Evolutionary conservation across 2,329 filamentous ascomycete genomes (phyloP), one percentile per base, ranked within the genome.

Genomic region (Beauveria sp.): DNA sequence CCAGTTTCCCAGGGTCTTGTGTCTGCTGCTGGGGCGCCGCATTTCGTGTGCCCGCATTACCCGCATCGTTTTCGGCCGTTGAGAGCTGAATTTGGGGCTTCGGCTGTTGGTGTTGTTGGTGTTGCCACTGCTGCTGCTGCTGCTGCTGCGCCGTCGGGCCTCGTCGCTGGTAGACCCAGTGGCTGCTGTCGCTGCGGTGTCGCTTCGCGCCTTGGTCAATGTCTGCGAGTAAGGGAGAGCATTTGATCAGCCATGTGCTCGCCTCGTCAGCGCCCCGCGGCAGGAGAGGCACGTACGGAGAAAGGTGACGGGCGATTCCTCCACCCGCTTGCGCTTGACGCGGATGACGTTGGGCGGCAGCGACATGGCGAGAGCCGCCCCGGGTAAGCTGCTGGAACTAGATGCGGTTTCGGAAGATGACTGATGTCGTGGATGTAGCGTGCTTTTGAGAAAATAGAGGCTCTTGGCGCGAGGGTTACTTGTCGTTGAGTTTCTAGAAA

Each of bases 321-420:
- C 80, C 56, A 78, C 79, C 46, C 81, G 79, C 73, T 86, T 86
- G 68, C 83, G 82, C 77, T 86, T 86, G 65, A 86, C 80, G 62
- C 81, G 80, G 71, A 86, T 86, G 54, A 82, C 73, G 63, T 83
- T 79, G 28, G 83, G 83, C 26, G 83, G 83, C 4, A 83, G 73
- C 54, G 82, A 83, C 82, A 85, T 85, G 55, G 46, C 54, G 55
- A 58, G 3, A 12, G 14, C 18, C n/a, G 5, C 20, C 10, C 24
- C 12, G 12, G 7, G 6, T n/a, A 14, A 14, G 42, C 51, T 26
- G 26, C 42, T 38, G n/a, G n/a, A 22, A 22, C 9, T 20, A 3
- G 43, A 24, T 34, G 26, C 26, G 43, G 43, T 24, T 16, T 26
- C 9, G 5, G 3, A 16, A 22, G 5, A 18, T 18, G n/a, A 34